Evolutionary conservation across 345 rosid genomes (phyloP).

Genomic region (Moricandia moricandioides): DNA sequence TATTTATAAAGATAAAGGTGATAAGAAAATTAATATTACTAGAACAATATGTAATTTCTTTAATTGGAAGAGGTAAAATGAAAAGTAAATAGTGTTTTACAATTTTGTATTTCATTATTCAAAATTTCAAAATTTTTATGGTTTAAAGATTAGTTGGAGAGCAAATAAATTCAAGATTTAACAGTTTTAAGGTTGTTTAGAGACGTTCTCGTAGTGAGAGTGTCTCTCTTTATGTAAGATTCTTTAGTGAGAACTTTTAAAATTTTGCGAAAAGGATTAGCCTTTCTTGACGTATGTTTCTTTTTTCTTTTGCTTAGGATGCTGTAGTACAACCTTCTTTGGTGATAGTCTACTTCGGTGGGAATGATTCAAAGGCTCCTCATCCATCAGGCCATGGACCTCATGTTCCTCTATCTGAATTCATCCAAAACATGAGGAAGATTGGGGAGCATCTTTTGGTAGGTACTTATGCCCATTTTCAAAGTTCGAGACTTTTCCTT

Average conservation of each 20-base stretch:
- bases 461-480: slow-evolving; percentile 40
- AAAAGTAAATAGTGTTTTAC: not conserved
- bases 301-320: slow-evolving; percentile 40
- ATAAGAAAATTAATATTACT: not conserved
- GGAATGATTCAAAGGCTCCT: slow-evolving; percentile 76
- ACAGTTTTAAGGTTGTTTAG: not conserved
- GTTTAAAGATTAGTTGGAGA: too few species aligned
- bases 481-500: not conserved
- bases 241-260: not conserved
- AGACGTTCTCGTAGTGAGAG: not conserved
- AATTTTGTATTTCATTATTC: too few species aligned
- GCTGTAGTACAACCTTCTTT: slow-evolving; percentile 68
- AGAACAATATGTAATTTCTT: not conserved
- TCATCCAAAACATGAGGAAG: slow-evolving; percentile 68
- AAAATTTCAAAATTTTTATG: too few species aligned
- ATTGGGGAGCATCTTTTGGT: slow-evolving; percentile 79
- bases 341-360: slow-evolving; percentile 93
- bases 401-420: slow-evolving; percentile 87
- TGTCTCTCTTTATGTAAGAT: slow-evolving; percentile 2
- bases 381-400: slow-evolving; percentile 64
- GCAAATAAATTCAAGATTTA: too few species aligned
- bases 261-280: not conserved
- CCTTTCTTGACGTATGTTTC: not conserved
- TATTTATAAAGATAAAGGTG: not conserved
- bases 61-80: not conserved